Evolutionary conservation across 169 alveolate species (phyloP).

Genomic region (Babesia microti): DNA sequence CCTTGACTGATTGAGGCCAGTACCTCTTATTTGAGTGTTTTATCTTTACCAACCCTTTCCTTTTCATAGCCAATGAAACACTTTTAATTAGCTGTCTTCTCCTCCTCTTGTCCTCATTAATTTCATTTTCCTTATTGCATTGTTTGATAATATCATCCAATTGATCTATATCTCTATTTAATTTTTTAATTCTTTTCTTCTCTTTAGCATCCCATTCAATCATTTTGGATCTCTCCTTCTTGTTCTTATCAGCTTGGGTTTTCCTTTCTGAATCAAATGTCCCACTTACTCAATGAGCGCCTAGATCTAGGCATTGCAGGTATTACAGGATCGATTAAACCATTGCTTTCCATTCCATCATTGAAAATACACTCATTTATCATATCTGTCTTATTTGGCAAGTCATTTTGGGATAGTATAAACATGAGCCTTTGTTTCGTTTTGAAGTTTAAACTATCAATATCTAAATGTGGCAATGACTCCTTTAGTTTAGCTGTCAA

Average conservation of each 20-base stretch:
- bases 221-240: constrained; percentile 14
- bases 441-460: constrained; percentile 4
- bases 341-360: constrained; percentile 4
- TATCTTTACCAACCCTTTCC: constrained; percentile 8
- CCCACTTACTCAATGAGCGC: constrained; percentile 3
- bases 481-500: constrained; percentile 6
- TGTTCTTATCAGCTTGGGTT: constrained; percentile 27
- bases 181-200: constrained; percentile 14
- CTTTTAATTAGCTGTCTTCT: constrained; percentile 2
- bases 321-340: too few species aligned
- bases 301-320: too few species aligned
- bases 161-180: constrained; percentile 21
- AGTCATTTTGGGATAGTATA: constrained; percentile 8
- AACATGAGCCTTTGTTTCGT: constrained; percentile 20
- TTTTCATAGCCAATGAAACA: constrained; percentile 6
- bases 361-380: constrained; percentile 4
- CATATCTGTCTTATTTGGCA: too few species aligned
- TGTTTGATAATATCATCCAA: constrained; percentile 2
- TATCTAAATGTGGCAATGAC: constrained; percentile 16
- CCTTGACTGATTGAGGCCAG: constrained; percentile 15
- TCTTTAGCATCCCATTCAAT: constrained; percentile 5
- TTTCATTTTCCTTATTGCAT: constrained; percentile 2
- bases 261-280: constrained; percentile 4
- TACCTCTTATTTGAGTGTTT: constrained; percentile 17
- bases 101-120: not conserved